Evolutionary conservation across 106 monocot species (phyloP).

Genomic region (Cymbidium sinense): DNA sequence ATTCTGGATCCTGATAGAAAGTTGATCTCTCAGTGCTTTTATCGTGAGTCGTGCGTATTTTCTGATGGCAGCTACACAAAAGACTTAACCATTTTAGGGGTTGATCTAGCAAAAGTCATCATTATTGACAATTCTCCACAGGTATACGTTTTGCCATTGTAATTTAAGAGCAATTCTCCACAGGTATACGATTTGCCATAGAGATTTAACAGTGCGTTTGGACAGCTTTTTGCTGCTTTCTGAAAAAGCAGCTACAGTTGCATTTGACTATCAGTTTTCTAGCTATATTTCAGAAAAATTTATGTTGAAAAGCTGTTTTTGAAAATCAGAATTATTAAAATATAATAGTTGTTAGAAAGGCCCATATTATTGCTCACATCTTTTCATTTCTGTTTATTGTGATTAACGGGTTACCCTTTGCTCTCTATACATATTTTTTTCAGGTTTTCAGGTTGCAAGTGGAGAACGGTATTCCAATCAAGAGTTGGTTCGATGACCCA

Average conservation of each 20-base stretch:
- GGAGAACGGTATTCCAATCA: conserved; percentile 80
- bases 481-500: conserved; percentile 85
- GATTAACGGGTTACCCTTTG: neutral
- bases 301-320: neutral
- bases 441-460: conserved; percentile 83
- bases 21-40: conserved; percentile 61
- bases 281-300: too few relatives aligned
- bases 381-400: neutral
- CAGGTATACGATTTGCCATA: too few relatives aligned
- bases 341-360: too few relatives aligned
- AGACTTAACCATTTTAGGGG: conserved; percentile 62
- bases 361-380: too few relatives aligned
- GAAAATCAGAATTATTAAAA: too few relatives aligned
- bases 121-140: conserved; percentile 86
- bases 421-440: neutral
- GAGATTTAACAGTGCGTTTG: too few relatives aligned
- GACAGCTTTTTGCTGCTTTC: too few relatives aligned
- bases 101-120: conserved; percentile 71
- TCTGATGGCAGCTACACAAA: conserved; percentile 81
- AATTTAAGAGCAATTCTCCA: too few relatives aligned
- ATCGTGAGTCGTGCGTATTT: conserved; percentile 88
- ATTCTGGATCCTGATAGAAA: conserved; percentile 66
- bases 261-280: too few relatives aligned
- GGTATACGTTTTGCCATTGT: conserved; percentile 21
- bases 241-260: too few relatives aligned